Conservation (phyloP, 495 filamentous ascomycete species). For the Aspergillus conjunctus region DNA sequence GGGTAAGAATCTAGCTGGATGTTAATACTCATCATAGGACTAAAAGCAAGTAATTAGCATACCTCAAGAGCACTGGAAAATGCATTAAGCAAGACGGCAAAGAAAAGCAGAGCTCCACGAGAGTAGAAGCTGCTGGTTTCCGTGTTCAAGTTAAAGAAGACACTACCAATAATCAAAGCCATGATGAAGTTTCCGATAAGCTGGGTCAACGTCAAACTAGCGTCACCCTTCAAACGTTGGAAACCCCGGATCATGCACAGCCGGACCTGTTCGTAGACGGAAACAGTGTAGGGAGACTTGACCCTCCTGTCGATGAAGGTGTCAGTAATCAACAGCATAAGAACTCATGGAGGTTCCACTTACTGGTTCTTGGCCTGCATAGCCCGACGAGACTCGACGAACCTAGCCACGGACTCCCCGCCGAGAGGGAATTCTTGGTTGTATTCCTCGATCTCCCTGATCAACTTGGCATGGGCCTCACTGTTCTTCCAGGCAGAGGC, state of each 20-base stretch:
- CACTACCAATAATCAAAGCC: constrained; percentile 81
- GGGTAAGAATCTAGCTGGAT: constrained; percentile 54
- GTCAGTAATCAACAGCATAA: constrained; percentile 2
- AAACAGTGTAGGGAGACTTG: constrained; percentile 51
- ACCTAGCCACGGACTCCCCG: constrained; percentile 42
- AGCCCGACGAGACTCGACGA: constrained; percentile 44
- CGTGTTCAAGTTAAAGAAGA: constrained; percentile 77
- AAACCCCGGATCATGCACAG: constrained; percentile 57
- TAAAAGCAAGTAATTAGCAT: constrained; percentile 14
- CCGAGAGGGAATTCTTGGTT: constrained; percentile 47
- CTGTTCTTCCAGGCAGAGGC: constrained; percentile 63
- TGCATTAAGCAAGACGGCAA: constrained; percentile 87
- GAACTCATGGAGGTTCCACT: too few species aligned
- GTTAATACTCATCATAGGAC: constrained; percentile 16
- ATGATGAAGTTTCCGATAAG: constrained; percentile 82
- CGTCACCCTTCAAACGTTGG: constrained; percentile 69
- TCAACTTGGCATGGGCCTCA: constrained; percentile 49
- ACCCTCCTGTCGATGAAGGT: constrained; percentile 26
- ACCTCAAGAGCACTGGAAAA: constrained; percentile 82
- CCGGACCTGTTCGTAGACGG: constrained; percentile 47
- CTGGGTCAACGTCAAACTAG: constrained; percentile 69
- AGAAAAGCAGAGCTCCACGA: constrained; percentile 86
- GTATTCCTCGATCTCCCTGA: constrained; percentile 57
- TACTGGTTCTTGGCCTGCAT: constrained; percentile 47
- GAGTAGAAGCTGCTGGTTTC: constrained; percentile 76